Evolutionary conservation across 306 rosid genomes (phyloP).

Genomic region (Quercus dentata): DNA sequence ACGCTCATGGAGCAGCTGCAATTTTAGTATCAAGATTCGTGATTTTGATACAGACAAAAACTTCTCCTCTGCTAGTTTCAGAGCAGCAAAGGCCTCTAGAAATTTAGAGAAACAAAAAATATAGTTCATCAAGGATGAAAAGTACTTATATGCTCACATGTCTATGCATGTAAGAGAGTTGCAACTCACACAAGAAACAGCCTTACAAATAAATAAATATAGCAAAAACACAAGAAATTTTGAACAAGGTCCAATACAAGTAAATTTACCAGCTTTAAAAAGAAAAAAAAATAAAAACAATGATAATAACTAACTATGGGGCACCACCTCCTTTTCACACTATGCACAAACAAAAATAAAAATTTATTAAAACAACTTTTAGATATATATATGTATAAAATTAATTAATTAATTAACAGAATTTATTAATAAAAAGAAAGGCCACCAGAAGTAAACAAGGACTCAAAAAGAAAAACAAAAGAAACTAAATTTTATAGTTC

Average conservation of each 20-base stretch:
- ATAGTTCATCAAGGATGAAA: slow-evolving; percentile 16
- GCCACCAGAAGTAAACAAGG: background rate
- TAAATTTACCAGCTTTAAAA: background rate
- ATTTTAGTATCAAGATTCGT: slow-evolving; percentile 64
- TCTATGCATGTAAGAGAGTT: slow-evolving; percentile 4
- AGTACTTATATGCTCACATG: background rate
- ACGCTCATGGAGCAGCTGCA: slow-evolving; percentile 90
- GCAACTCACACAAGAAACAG: background rate
- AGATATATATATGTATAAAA: too few species aligned
- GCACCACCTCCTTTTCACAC: background rate
- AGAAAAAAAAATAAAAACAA: background rate
- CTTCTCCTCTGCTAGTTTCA: slow-evolving; percentile 81
- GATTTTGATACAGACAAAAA: slow-evolving; percentile 83
- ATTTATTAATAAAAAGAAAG: background rate
- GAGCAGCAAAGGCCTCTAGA: slow-evolving; percentile 84
- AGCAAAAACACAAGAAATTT: background rate
- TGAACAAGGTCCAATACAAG: background rate
- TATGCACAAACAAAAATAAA: background rate
- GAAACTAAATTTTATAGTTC: background rate
- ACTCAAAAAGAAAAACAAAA: background rate
- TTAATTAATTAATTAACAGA: too few species aligned
- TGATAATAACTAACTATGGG: too few species aligned
- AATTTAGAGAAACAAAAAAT: slow-evolving; percentile 20
- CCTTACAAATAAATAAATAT: too few species aligned
- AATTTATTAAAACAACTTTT: too few species aligned